Evolutionary conservation across 805 yeast genomes (phyloP), one percentile per base, ranked within the genome.

Genomic region (Zygosaccharomyces bailii): DNA sequence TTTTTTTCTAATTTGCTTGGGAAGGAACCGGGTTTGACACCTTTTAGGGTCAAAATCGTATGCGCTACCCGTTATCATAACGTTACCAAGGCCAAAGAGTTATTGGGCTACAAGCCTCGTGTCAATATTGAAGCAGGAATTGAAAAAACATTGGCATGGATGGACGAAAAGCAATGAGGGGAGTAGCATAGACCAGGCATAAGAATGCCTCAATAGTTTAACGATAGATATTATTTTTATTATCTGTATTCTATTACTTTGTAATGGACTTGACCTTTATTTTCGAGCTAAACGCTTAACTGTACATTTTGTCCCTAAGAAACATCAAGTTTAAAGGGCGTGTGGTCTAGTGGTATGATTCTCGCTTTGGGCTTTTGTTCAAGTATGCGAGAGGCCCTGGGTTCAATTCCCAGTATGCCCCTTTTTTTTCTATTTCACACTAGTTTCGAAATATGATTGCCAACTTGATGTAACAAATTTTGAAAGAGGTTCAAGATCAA

Each of bases 51-150:
- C 17, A 84, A 80, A 51, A 81, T 91, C 43, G 90, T 90, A 9
- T 88, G 96, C 67, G 98, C 98, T 16, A 79, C 78, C 50, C 83
- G 99, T 66, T 93, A 93, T 66, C 96, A 91, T 65, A 87, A 90
- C 60, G 89, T 93, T 50, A 57, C 85, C 29, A 91, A 89, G 66
- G 98, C 99, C 4, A 89, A 87, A 59, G 66, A 66, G 9, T 49
- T 82, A 13, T 71, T 93, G 45, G 96, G 84, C 2, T 93, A 93
- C 64, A 69, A 71, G 50, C 99, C 99, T 31, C 75, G 73, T 27
- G 90, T 88, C 47, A 84, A 74, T 52, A 66, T 87, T 38, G 89
- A 85, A 62, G 79, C 82, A 49, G 96, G 97, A 47, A 86, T 89
- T 53, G 73, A 74, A 50, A 76, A 75, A 51, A 88, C 96, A 1